These are phyloP conservation scores for Globisporangium camurandrum DNA, from an alignment of 352 stramenopile species.

Conservation along the genomic window DNA sequence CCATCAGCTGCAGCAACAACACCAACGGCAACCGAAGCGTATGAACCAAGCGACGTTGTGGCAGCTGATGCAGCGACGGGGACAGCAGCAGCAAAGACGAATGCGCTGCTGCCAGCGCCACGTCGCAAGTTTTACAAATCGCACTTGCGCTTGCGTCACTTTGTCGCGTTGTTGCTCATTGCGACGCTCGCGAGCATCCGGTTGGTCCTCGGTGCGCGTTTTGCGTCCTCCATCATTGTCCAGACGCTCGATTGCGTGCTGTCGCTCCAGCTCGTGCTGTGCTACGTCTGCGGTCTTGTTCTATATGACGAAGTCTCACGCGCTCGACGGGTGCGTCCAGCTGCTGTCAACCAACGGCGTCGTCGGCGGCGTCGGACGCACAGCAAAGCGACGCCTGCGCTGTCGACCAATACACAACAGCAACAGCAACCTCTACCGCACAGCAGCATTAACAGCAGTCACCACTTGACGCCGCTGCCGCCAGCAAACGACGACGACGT, in stretches of 20 bases:
- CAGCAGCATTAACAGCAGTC: no score
- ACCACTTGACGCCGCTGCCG: background rate
- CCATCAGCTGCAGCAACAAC: no score
- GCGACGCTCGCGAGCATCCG: slow-evolving; percentile 26
- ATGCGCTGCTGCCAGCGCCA: no score
- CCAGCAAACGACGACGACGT: slow-evolving; percentile 34
- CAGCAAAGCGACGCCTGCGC: background rate
- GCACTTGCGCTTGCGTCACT: slow-evolving; percentile 47
- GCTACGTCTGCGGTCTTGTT: slow-evolving; percentile 42
- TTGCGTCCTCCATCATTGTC: slow-evolving; percentile 12
- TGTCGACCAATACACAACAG: background rate
- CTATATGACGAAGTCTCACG: slow-evolving; percentile 41
- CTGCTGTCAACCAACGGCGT: background rate
- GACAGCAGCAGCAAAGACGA: background rate
- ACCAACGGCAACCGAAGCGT: no score
- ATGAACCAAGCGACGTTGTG: no score
- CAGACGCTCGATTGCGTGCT: slow-evolving; percentile 35
- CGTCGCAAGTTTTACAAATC: slow-evolving; percentile 21
- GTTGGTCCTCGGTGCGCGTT: slow-evolving; percentile 15
- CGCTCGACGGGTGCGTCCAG: background rate
- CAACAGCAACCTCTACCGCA: slow-evolving; percentile 1
- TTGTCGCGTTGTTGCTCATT: slow-evolving; percentile 27
- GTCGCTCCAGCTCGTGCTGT: slow-evolving; percentile 38
- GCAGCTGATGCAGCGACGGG: background rate
- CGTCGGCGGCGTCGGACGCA: slow-evolving; percentile 2